These are phyloP conservation scores for Xylariaceae sp. DNA, from an alignment of 2,329 filamentous ascomycete genomes.

Conservation along the genomic window DNA sequence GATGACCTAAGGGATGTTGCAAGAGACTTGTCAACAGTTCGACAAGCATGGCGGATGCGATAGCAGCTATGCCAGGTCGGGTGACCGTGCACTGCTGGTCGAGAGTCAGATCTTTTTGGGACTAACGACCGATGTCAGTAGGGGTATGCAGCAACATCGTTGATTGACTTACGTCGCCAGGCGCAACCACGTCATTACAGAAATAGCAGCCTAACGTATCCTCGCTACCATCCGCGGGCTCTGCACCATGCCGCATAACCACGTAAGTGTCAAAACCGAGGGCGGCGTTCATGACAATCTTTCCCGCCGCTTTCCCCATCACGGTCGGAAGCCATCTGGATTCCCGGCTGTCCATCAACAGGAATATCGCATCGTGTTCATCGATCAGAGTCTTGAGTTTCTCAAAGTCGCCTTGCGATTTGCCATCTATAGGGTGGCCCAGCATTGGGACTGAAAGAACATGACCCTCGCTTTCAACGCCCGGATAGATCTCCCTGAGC, in stretches of 20 bases:
- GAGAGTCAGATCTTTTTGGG: conserved; percentile 89
- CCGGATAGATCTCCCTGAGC: conserved; percentile 84
- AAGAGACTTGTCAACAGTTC: conserved; percentile 86
- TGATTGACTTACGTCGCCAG: conserved; percentile 73
- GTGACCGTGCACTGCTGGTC: conserved; percentile 99
- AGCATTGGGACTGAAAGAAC: conserved; percentile 92
- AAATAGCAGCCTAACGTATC: conserved; percentile 91
- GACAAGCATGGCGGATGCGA: conserved; percentile 87
- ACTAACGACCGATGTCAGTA: conserved; percentile 55
- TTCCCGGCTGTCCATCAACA: conserved; percentile 97
- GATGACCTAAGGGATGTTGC: conserved; percentile 77
- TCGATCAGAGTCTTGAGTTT: conserved; percentile 74
- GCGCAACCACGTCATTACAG: conserved; percentile 96
- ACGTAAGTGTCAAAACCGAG: conserved; percentile 96
- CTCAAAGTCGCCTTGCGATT: conserved; percentile 73
- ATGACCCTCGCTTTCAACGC: conserved; percentile 79
- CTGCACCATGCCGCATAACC: conserved; percentile 90
- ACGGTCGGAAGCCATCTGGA: conserved; percentile 94
- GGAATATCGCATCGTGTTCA: conserved; percentile 87
- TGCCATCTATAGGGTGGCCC: conserved; percentile 82
- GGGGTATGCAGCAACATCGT: background rate
- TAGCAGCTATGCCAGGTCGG: conserved; percentile 85
- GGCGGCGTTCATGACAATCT: conserved; percentile 96
- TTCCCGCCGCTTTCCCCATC: conserved; percentile 89
- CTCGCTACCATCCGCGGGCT: conserved; percentile 56